Base-by-base conservation (phyloP, 2,329 filamentous ascomycete species). In the Fusarium anthophilum region DNA sequence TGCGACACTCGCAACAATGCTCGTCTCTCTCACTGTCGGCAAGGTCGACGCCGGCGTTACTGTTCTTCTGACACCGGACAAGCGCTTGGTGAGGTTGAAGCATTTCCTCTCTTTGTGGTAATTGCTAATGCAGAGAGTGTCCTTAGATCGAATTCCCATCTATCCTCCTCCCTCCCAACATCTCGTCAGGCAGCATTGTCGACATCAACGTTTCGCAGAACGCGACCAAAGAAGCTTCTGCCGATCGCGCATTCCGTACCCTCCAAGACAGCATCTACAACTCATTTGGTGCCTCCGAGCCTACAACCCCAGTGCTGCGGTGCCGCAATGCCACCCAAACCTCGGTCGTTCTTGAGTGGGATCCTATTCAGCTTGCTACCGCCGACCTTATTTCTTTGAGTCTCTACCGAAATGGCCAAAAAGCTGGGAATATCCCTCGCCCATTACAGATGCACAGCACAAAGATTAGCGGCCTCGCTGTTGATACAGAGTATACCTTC, bases 41-140 rank as follows among this genome's bases (percentile, higher is more conserved):
- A 99, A 99, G 87, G 96, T 99, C 85, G 96, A 99, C 85, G 96
- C 96, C 80, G 96, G 96, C 84, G 96, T 99, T 81, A 97, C 96
- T 56, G 96, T 99, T 72, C 92, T 99, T 63, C 87, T 99, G 80
- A 99, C 96, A 54, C 93, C 97, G 81, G 96, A 99, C 84, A 98
- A 98, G 85, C 92, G 96, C 81, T 89, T 99, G 79, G 96, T 98
- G 90, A 80, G 92, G 83, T 70, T 20, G 5, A 15, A 32, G 13
- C 22, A 24, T 43, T 8, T n/a, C 17, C 13, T 26, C 7, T 41
- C 22, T 57, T 35, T 54, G 15, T 39, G 35, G 48, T 30, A 30
- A 41, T 50, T 60, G 62, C 77, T 81, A 76, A 79, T 77, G 53
- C 26, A 50, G 18, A 28, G 63, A 70, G 39, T 55, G 45, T 30